These are phyloP conservation scores for Prunus persica DNA, from an alignment of 306 rosid species.

Conservation along the genomic window DNA sequence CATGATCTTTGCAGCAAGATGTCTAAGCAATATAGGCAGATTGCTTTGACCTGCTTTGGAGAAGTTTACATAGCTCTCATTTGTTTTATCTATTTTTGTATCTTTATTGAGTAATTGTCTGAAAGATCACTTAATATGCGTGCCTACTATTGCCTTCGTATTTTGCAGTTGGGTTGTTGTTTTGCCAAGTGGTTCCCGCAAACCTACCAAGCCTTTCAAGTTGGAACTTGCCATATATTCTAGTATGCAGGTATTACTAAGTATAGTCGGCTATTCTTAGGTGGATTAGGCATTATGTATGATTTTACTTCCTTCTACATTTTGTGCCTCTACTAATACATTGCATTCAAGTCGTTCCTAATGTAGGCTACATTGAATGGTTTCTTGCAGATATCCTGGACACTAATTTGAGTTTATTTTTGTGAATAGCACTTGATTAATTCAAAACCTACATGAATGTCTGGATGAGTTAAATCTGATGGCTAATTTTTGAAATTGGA, in stretches of 20 bases:
- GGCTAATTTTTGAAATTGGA: not conserved
- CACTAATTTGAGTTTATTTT: not conserved
- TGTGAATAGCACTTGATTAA: not conserved
- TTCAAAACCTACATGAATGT: not conserved
- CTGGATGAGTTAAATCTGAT: not conserved
- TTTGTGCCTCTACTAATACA: not conserved
- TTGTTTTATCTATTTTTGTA: not conserved
- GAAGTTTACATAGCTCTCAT: not conserved
- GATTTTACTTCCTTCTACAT: not conserved
- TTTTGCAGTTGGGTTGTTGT: slow-evolving; percentile 86
- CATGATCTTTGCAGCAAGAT: not conserved
- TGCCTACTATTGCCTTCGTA: slow-evolving; percentile 17
- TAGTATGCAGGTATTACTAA: slow-evolving; percentile 63
- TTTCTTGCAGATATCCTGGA: not conserved
- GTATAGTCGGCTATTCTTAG: slow-evolving; percentile 8
- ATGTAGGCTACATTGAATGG: not conserved
- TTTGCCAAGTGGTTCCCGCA: slow-evolving; percentile 75
- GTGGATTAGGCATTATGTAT: not conserved
- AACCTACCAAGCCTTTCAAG: slow-evolving; percentile 68
- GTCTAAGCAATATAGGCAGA: slow-evolving; percentile 16
- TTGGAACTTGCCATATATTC: slow-evolving; percentile 91
- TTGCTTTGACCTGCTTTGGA: slow-evolving; percentile 20
- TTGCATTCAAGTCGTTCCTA: not conserved
- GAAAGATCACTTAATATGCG: not conserved
- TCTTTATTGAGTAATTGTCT: not conserved